Base-by-base conservation (phyloP, 495 filamentous ascomycete genomes). In the Penicillium daleae region DNA sequence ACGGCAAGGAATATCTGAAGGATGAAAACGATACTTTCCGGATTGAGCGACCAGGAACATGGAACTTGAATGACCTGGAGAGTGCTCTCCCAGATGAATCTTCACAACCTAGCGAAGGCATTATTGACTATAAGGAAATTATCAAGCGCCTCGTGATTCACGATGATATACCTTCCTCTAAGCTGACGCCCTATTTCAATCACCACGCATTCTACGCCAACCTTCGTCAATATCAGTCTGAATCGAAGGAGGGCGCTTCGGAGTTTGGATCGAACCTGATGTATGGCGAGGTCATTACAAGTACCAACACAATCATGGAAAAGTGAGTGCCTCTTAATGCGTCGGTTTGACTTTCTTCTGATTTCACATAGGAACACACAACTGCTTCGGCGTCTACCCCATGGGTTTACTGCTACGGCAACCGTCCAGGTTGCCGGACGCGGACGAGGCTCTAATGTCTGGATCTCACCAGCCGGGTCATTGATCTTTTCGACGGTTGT, bases 231-330 rank as follows among this genome's bases (percentile, higher is more conserved):
- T 96, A 92, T 68, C 84, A 88, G 70, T 65, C 78, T n/a, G 72
- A 83, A 56, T 80, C 82, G 63, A 65, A 65, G 56, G 80, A 80
- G 48, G 82, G 83, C 2, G 84, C 86, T 0, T 78, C 82, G 3
- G 74, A 82, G 29, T 97, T 96, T 80, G 96, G 96, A 6, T 80
- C 88, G 13, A 80, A 85, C 49, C 72, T 97, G 6, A 78, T 99
- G 57, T 98, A 98, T 73, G 94, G 91, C 35, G 92, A 97, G 72
- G 92, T 96, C 4, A 80, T 98, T 42, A 97, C 95, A 17, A 96
- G 92, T 74, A 99, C 95, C 22, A 96, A 92, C 73, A 96, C 93
- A 2, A 82, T 98, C n/a, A 78, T 99, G 1, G 95, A 98, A 71
- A 97, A 95, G 91, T 92, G 74, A 72, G 76, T 24, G 19, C 8